Percentiles rank a stretch among this genome's conserved stretches.
These are phyloP conservation scores for Apiotrichum gamsii DNA, from an alignment of 1,284 basidiomycete genomes.

Conservation along the genomic window DNA sequence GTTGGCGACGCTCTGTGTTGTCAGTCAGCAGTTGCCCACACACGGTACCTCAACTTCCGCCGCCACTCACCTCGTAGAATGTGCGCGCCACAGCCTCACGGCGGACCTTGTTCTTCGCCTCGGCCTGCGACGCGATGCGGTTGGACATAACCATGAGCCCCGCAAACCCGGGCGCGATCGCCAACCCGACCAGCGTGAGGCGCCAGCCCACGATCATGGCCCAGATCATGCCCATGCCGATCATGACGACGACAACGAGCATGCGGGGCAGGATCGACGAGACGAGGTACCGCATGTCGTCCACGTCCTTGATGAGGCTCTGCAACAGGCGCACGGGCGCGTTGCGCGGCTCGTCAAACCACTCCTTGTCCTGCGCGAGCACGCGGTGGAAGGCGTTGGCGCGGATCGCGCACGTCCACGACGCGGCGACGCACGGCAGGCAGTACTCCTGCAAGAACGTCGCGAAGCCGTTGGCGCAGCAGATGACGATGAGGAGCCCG, in stretches of 20 bases:
- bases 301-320: slow-evolving; percentile 78
- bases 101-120: slow-evolving; percentile 71
- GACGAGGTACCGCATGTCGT: slow-evolving; percentile 77
- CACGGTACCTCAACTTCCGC: too few species aligned
- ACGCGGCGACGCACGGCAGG: slow-evolving; percentile 66
- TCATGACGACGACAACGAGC: slow-evolving; percentile 71
- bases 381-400: slow-evolving; percentile 57
- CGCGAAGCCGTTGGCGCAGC: slow-evolving; percentile 67
- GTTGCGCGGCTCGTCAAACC: slow-evolving; percentile 72
- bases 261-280: slow-evolving; percentile 67
- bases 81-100: slow-evolving; percentile 76
- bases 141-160: slow-evolving; percentile 63
- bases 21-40: slow-evolving; percentile 14
- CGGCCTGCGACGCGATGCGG: slow-evolving; percentile 50
- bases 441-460: slow-evolving; percentile 67
- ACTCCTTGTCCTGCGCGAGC: slow-evolving; percentile 78
- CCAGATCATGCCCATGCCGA: slow-evolving; percentile 77
- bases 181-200: slow-evolving; percentile 83
- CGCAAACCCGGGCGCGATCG: slow-evolving; percentile 76
- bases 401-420: slow-evolving; percentile 70
- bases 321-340: slow-evolving; percentile 64
- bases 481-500: slow-evolving; percentile 58
- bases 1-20: slow-evolving; percentile 65
- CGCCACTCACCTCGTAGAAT: slow-evolving; percentile 77
- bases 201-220: slow-evolving; percentile 85